phyloP scores from a whole-genome alignment of 129 eudicot genomes.

The Smallanthus sonchifolius region DNA sequence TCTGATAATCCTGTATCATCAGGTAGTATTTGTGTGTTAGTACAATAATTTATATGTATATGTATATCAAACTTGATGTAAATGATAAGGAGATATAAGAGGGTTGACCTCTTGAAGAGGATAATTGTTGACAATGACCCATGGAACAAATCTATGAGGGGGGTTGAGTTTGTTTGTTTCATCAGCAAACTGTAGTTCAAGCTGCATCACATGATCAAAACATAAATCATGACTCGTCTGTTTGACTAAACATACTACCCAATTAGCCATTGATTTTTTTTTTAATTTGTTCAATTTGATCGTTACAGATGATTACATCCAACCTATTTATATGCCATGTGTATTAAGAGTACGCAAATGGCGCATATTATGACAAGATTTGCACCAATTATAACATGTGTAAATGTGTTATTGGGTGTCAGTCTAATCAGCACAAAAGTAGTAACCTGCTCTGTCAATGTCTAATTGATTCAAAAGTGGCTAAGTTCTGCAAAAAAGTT shows the following conservation, averaged over 20 bases:
- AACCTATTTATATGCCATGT: too few species aligned
- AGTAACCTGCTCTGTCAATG: not conserved
- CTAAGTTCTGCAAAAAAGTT: not conserved
- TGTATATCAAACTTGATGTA: not conserved
- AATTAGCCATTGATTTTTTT: not conserved
- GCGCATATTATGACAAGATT: not conserved
- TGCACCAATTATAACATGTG: not conserved
- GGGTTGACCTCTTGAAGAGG: slow-evolving; percentile 59
- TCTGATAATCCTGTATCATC: slow-evolving; percentile 60
- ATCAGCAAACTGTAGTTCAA: slow-evolving; percentile 53
- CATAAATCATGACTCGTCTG: not conserved
- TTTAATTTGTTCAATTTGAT: not conserved
- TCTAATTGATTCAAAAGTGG: not conserved
- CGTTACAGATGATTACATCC: not conserved
- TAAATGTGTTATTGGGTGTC: too few species aligned
- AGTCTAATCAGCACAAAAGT: not conserved
- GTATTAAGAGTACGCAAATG: not conserved
- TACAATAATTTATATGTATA: not conserved
- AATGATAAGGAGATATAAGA: not conserved
- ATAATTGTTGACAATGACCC: slow-evolving; percentile 71
- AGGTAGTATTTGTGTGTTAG: not conserved
- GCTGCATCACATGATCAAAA: slow-evolving; percentile 42
- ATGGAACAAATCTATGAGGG: slow-evolving; percentile 82
- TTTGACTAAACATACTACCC: not conserved
- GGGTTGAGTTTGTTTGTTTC: slow-evolving; percentile 72